phyloP scores from a whole-genome alignment of 1,284 basidiomycete species.

The Wolfiporia cocos region DNA sequence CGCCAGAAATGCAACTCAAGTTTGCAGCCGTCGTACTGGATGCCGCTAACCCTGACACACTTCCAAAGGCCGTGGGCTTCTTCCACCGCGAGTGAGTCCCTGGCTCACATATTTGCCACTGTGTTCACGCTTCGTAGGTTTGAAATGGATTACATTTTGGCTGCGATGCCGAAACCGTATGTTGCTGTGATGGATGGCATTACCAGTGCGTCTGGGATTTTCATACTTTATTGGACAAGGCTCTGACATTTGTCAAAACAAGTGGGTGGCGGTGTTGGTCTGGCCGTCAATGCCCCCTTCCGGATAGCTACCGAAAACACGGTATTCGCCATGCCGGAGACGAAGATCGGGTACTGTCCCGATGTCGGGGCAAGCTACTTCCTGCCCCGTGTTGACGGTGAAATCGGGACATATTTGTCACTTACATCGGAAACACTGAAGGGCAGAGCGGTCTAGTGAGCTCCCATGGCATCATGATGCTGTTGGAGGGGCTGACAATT shows the following conservation, averaged over 20 bases:
- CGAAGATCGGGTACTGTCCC: constrained; percentile 85
- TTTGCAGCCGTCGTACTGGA: constrained; percentile 49
- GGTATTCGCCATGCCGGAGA: constrained; percentile 95
- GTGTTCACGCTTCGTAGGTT: constrained; percentile 47
- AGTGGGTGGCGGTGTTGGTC: constrained; percentile 97
- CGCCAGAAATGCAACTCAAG: background rate
- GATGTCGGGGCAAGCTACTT: constrained; percentile 94
- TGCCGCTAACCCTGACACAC: constrained; percentile 42
- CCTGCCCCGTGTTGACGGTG: constrained; percentile 86
- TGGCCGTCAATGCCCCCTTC: constrained; percentile 85
- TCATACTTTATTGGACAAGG: background rate
- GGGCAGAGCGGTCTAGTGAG: constrained; percentile 83
- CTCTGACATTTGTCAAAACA: constrained; percentile 10
- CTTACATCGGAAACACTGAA: constrained; percentile 73
- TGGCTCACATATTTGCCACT: background rate
- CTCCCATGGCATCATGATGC: too few species aligned
- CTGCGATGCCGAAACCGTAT: constrained; percentile 81
- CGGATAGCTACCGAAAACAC: constrained; percentile 94
- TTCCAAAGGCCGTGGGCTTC: constrained; percentile 69
- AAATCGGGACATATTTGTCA: constrained; percentile 91
- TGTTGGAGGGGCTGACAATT: too few species aligned
- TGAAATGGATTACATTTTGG: constrained; percentile 83
- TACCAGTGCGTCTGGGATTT: constrained; percentile 66
- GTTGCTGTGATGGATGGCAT: constrained; percentile 88
- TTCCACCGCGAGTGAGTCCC: constrained; percentile 81